Conservation (phyloP, 139 green algal species). For the Micromonas pusilla region DNA sequence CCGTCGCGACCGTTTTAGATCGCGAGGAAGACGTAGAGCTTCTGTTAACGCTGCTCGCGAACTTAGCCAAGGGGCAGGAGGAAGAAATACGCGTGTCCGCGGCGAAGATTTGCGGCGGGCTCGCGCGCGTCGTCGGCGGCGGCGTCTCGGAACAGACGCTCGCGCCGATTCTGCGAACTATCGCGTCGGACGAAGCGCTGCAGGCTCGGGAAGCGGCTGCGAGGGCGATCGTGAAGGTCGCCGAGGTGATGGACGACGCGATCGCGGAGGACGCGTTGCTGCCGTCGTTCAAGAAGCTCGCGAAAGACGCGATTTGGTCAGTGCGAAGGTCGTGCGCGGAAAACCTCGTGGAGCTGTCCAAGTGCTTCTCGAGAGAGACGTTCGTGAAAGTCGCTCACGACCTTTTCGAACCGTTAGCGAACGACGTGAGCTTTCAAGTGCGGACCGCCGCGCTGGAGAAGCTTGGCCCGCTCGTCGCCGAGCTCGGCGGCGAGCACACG, state of each 20-base stretch:
- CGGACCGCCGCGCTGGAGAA: background rate
- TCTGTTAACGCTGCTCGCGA: background rate
- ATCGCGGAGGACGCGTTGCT: background rate
- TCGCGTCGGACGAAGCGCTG: background rate
- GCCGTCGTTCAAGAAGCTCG: background rate
- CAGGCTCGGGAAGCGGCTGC: background rate
- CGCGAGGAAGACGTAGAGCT: background rate
- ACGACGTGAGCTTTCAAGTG: slow-evolving; percentile 19
- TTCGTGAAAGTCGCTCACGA: background rate
- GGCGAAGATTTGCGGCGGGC: background rate
- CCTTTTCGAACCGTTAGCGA: slow-evolving; percentile 3
- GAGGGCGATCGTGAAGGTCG: background rate
- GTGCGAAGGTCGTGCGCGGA: background rate
- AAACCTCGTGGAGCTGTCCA: background rate
- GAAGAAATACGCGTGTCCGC: background rate
- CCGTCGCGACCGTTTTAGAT: background rate
- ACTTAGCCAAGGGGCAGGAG: background rate
- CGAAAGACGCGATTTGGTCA: background rate
- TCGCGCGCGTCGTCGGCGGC: background rate
- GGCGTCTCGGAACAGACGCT: background rate
- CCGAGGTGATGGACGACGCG: background rate
- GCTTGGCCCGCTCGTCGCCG: slow-evolving; percentile 4
- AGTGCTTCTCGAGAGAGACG: background rate
- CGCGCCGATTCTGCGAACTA: background rate
- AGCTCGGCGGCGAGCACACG: background rate